Conservation (phyloP, 202 grass and related monocot genomes). For the Musa balbisiana region DNA sequence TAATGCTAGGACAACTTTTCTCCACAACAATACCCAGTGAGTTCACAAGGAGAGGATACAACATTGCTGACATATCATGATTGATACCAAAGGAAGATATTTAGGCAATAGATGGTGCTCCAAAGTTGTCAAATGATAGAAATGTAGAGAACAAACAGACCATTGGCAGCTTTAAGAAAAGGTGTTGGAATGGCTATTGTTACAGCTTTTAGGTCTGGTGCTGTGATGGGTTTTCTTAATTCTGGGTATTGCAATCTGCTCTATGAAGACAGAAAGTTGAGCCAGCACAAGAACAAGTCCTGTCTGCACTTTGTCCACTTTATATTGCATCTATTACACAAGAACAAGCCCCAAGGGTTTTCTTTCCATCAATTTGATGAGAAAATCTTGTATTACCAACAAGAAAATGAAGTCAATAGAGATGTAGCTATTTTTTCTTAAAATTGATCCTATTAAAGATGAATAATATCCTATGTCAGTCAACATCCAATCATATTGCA, state of each 20-base stretch:
- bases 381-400: no score
- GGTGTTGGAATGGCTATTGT: constrained; percentile 43
- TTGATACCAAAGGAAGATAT: constrained; percentile 57
- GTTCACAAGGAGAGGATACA: constrained; percentile 45
- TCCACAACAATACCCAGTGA: constrained; percentile 36
- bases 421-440: no score
- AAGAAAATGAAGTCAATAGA: no score
- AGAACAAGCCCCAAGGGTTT: neutral
- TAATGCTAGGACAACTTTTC: constrained; percentile 51
- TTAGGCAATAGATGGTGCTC: constrained; percentile 49
- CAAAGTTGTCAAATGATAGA: no score
- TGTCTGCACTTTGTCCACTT: constrained; percentile 64
- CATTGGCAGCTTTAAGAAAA: no score
- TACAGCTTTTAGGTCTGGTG: constrained; percentile 47
- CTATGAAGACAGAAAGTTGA: constrained; percentile 86
- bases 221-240: constrained; percentile 77
- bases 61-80: constrained; percentile 40
- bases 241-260: constrained; percentile 86
- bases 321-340: constrained; percentile 34
- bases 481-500: no score
- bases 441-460: no score
- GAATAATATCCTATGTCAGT: no score
- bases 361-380: no score
- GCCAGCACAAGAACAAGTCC: constrained; percentile 71
- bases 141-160: no score